Evolutionary conservation across 257 asterid species (phyloP).

Genomic region (Paulownia fortunei): DNA sequence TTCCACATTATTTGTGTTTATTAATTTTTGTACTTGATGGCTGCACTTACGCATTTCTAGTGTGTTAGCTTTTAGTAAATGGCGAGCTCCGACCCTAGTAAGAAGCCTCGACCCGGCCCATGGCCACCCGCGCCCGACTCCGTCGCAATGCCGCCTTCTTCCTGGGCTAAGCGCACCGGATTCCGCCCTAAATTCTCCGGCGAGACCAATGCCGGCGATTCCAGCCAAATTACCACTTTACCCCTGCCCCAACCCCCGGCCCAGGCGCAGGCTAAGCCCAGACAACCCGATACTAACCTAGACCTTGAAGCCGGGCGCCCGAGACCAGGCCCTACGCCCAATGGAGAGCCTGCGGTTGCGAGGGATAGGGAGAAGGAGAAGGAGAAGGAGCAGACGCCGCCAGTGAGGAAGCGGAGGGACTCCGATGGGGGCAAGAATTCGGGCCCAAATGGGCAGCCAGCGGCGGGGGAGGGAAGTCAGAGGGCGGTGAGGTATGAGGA

Average conservation of each 20-base stretch:
- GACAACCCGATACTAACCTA: conserved; percentile 42
- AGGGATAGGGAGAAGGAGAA: conserved; percentile 50
- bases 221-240: conserved; percentile 60
- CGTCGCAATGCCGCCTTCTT: conserved; percentile 80
- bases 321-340: conserved; percentile 49
- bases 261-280: conserved; percentile 37
- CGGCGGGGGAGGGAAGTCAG: conserved; percentile 48
- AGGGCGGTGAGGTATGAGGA: conserved; percentile 63
- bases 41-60: conserved; percentile 37
- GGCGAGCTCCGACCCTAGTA: conserved; percentile 82
- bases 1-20: no score
- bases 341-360: conserved; percentile 62
- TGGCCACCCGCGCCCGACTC: conserved; percentile 85
- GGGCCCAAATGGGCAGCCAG: conserved; percentile 54
- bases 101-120: conserved; percentile 71
- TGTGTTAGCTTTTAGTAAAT: conserved; percentile 32
- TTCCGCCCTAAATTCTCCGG: conserved; percentile 96
- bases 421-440: conserved; percentile 72
- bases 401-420: conserved; percentile 86
- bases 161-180: conserved; percentile 97
- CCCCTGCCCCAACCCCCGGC: conserved; percentile 45
- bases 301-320: conserved; percentile 85
- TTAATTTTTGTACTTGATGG: no score
- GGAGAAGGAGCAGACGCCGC: conserved; percentile 52
- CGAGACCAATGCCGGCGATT: conserved; percentile 82